Percentiles rank a stretch among this genome's conserved stretches.
phyloP scores from a whole-genome alignment of 371 early-diverging fungal genomes.

The Rhizopus sp. region DNA sequence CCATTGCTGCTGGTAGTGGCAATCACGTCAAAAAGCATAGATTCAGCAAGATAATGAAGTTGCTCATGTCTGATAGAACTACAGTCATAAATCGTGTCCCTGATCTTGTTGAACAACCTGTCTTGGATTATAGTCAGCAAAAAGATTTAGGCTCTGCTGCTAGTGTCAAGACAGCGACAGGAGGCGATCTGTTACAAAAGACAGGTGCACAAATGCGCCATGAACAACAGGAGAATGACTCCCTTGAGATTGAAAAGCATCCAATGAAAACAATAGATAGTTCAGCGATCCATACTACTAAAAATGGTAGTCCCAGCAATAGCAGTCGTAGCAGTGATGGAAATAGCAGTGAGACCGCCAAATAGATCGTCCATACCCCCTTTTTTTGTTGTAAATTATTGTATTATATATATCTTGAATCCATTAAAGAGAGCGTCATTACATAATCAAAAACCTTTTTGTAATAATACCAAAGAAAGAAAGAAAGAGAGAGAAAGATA shows the following conservation, averaged over 20 bases:
- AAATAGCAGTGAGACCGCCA: too few relatives aligned
- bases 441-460: neutral
- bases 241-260: slow-evolving; percentile 11
- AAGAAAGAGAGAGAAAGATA: neutral
- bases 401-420: too few relatives aligned
- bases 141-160: slow-evolving; percentile 31
- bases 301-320: too few relatives aligned
- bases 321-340: too few relatives aligned
- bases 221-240: slow-evolving; percentile 7
- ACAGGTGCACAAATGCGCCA: slow-evolving; percentile 9
- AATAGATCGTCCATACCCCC: too few relatives aligned
- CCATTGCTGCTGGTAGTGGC: slow-evolving; percentile 1
- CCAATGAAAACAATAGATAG: slow-evolving; percentile 7
- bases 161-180: slow-evolving; percentile 4
- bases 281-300: too few relatives aligned
- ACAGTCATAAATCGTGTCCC: slow-evolving; percentile 39
- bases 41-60: slow-evolving; percentile 16
- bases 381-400: too few relatives aligned
- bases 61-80: slow-evolving; percentile 25
- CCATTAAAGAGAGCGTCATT: neutral
- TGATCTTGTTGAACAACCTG: slow-evolving; percentile 43
- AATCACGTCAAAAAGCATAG: slow-evolving; percentile 6
- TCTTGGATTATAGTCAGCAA: slow-evolving; percentile 36
- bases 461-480: neutral
- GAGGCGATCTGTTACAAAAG: slow-evolving; percentile 20